Base-by-base conservation (phyloP, 164 flowering plant genomes). In the Tetrastigma voinierianum region DNA sequence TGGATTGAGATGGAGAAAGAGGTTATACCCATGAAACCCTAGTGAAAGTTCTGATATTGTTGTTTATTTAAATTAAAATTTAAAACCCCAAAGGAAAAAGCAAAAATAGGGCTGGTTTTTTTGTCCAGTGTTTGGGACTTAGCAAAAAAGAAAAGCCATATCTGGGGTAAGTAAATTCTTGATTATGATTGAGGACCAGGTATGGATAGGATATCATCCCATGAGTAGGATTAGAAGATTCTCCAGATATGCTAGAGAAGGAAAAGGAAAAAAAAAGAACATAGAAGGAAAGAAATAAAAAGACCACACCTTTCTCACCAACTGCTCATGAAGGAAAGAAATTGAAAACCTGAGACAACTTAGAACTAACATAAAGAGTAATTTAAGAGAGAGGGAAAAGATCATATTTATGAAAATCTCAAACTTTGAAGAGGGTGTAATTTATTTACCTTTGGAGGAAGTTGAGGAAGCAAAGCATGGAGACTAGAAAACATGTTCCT, bases 401-500 rank as follows among this genome's bases (percentile, higher is more conserved):
- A 17, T 3, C 9, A 20, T 24, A 10, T 49, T 4, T 23, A 10
- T 24, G 19, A 45, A 60, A 23, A 44, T 23, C 54, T 46, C 44
- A 21, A 21, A 14, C 17, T 11, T 44, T 17, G 20, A 62, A 13
- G n/a, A 47, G 47, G 10, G 11, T 23, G 54, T 25, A 1, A 32
- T 46, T n/a, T 43, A 11, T 19, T 23, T 85, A 95, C 97, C 96
- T 90, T 91, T 14, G 87, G 67, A 76, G 92, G 90, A 45, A 91
- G 89, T 1, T 89, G 88, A 77, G 98, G 97, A 67, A 95, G 87
- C 84, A 92, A 82, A 70, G 88, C 81, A 79, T 92, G 97, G 62
- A 95, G 97, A 65, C 63, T 82, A 23, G 85, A 54, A 60, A 91
- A 95, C 96, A 90, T 87, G 79, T 76, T 78, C 69, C 92, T 90